phyloP scores from a whole-genome alignment of 768 basidiomycete species.

The Russula sp. region DNA sequence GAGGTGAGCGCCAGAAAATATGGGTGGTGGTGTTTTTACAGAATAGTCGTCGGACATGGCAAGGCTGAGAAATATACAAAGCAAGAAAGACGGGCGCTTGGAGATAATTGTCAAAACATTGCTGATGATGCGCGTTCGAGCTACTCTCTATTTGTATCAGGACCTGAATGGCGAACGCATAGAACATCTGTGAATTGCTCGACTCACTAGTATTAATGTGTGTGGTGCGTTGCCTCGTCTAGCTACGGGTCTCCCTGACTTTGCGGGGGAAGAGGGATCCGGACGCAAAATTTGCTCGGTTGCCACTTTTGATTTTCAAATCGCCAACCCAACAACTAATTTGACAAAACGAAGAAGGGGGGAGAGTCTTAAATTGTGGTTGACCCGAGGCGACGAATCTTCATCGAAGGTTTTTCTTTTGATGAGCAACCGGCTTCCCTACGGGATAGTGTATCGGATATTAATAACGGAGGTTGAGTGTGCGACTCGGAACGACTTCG shows the following conservation, averaged over 20 bases:
- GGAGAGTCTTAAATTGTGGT: background rate
- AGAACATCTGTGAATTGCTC: background rate
- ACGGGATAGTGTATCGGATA: background rate
- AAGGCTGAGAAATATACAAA: background rate
- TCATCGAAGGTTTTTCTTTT: background rate
- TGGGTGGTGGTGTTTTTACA: background rate
- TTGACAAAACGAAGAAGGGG: background rate
- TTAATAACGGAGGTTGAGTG: background rate
- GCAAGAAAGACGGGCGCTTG: slow-evolving; percentile 3
- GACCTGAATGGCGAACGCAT: background rate
- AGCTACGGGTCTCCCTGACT: background rate
- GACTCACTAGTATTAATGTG: slow-evolving; percentile 1
- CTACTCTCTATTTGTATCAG: slow-evolving; percentile 3
- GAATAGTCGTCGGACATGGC: slow-evolving; percentile 12
- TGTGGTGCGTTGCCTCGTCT: background rate
- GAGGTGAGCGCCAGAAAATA: background rate
- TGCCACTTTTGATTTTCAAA: background rate
- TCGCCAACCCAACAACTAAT: background rate
- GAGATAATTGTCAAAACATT: slow-evolving; percentile 8
- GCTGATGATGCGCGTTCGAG: background rate
- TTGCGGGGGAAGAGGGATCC: background rate
- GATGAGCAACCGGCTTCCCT: background rate
- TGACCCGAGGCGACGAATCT: background rate
- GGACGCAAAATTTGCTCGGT: slow-evolving; percentile 3
- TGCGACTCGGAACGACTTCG: background rate